phyloP scores from a whole-genome alignment of 73 alveolate genomes.

The Paramecium octaurelia region DNA sequence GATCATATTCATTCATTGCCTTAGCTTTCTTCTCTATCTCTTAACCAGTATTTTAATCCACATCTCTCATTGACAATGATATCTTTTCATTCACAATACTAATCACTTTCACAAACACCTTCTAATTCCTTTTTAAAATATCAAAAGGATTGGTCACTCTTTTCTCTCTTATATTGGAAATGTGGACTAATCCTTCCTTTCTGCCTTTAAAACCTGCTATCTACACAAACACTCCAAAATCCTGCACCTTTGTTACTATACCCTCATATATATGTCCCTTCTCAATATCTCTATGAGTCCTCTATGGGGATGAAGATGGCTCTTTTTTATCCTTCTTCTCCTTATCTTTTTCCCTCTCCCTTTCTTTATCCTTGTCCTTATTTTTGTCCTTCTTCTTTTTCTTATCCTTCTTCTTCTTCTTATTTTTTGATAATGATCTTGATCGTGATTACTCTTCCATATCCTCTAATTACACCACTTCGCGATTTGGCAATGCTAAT shows the following conservation, averaged over 20 bases:
- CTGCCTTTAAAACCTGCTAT: constrained; percentile 74
- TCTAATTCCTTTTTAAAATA: constrained; percentile 60
- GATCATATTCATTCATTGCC: constrained; percentile 66
- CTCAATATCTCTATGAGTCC: constrained; percentile 55
- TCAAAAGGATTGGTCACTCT: constrained; percentile 75
- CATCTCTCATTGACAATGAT: constrained; percentile 92
- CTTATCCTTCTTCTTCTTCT: constrained; percentile 54
- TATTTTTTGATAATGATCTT: constrained; percentile 35
- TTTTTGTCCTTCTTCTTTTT: not conserved
- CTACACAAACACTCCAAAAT: constrained; percentile 90
- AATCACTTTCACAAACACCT: constrained; percentile 80
- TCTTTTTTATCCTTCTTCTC: constrained; percentile 59
- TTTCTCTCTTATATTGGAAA: constrained; percentile 77
- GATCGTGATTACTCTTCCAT: constrained; percentile 30
- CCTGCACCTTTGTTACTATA: constrained; percentile 75
- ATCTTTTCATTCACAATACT: constrained; percentile 80
- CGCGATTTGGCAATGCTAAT: constrained; percentile 20
- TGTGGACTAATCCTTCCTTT: constrained; percentile 92
- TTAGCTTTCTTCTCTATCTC: constrained; percentile 66
- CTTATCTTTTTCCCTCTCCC: constrained; percentile 48
- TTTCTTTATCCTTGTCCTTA: constrained; percentile 62
- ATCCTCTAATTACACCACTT: not conserved
- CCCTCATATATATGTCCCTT: constrained; percentile 86
- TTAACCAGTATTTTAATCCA: constrained; percentile 89
- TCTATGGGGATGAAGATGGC: constrained; percentile 60